Evolutionary conservation across 2,329 filamentous ascomycete genomes (phyloP), one percentile per base, ranked within the genome.

Genomic region (Exophiala calicioides): DNA sequence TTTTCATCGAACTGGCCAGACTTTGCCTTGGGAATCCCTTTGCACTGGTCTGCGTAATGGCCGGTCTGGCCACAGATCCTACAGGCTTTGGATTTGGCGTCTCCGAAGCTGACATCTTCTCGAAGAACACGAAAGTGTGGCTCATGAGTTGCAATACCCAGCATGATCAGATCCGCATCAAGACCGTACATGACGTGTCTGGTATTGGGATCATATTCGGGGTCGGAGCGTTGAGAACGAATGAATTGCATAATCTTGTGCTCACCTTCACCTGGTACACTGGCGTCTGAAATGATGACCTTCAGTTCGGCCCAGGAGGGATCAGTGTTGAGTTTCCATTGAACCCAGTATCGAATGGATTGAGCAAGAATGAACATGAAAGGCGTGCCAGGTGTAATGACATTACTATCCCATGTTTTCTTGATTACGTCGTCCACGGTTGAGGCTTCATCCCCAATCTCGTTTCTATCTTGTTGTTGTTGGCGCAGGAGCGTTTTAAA

Each of bases 191-290:
- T 96, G 61, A 98, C 94, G 71, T 98, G 93, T 52, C 88, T 86
- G 16, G 93, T 97, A 67, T 98, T 97, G 18, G 93, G 93, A 62
- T 98, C 85, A 68, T 98, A 90, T 56, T 94, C 85, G 4, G 90
- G 85, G 42, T 88, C 93, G 38, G 86, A 82, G 61, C 93, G 84
- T 69, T 98, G 94, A 27, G 91, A 95, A 61, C 93, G 85, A 57
- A 98, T 82, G 66, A 97, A 98, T 59, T 93, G 85, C 93, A 98
- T 98, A 64, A 98, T 97, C 70, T 98, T 98, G 69, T 98, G 93
- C 72, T 98, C 93, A 65, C 93, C 93, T 72, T 98, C 93, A 64
- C 93, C 93, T 44, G 93, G 93, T 29, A 98, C 90, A 30, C 91
- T 96, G 43, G 93, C 91, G 74, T 98, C 93, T 6, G 93, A 98